Base-by-base conservation (phyloP, 176 grass and related monocot genomes). In the Zea mays region DNA sequence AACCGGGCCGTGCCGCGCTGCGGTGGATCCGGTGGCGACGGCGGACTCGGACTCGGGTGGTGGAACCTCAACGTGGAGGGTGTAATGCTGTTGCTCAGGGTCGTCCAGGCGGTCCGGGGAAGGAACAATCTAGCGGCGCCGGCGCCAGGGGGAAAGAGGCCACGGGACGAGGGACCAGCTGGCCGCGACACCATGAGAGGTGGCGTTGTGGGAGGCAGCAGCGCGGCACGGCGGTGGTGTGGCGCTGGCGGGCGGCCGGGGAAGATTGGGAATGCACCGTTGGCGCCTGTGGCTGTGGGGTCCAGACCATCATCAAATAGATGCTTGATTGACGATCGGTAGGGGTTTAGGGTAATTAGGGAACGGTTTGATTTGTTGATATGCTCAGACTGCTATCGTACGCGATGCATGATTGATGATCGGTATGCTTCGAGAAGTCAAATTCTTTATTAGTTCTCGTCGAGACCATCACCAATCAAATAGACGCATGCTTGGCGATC, bases 11-110 rank as follows among this genome's bases (percentile, higher is more conserved):
- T 80, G 2, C 67, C 62, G 9, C 38, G 50, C 34, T 69, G 76
- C 33, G 87, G 38, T 13, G 9, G 72, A 17, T 33, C 12, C 46
- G 15, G 65, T 27, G 27, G 27, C 27, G 27, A 27, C 27, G 27
- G 0, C 27, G 27, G 27, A 27, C 27, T 40, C 7, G 52, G 68
- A 1, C 42, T 8, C 2, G 67, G 76, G 14, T 93, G 90, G 87
- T 93, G 91, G 91, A 65, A 35, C 52, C 87, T 93, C 56, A 93
- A 90, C 77, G 85, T 88, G 33, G 91, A 93, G 73, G 88, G 91
- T 13, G 34, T 93, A 69, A 90, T 86, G 85, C 74, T 83, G 74
- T 82, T 93, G 58, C 79, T 93, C 36, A 83, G 82, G 11, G 82
- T 93, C 69, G 79, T 93, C 8, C 67, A 74, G 73, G 73, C 71